Percentiles rank a stretch among this genome's conserved stretches.
These are phyloP conservation scores for Fusarium odoratissimum DNA, from an alignment of 2,329 filamentous ascomycete genomes.

Conservation along the genomic window DNA sequence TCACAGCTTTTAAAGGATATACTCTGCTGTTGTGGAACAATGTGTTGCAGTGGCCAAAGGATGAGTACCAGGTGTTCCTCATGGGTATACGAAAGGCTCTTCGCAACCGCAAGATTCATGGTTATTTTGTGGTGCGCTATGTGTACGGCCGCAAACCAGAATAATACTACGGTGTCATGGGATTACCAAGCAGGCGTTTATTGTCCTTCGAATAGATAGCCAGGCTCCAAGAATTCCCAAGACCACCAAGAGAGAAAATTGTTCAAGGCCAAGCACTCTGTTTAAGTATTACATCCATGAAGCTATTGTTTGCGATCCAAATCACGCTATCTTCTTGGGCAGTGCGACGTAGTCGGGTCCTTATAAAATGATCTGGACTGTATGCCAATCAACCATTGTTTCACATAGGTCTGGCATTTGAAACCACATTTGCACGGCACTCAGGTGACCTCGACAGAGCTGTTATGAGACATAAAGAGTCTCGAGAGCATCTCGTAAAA, in stretches of 20 bases:
- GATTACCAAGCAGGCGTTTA: too few species aligned
- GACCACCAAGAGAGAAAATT: too few species aligned
- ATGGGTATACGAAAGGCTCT: constrained; percentile 11
- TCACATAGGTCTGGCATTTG: neutral
- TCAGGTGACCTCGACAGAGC: neutral
- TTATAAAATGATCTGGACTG: fast-evolving
- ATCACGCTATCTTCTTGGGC: neutral
- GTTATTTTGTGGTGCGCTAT: constrained; percentile 24
- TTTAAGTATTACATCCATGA: fast-evolving
- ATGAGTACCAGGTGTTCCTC: constrained; percentile 27
- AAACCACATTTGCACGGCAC: neutral
- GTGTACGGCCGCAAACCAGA: constrained; percentile 25
- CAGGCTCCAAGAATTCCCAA: too few species aligned
- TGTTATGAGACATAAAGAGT: neutral
- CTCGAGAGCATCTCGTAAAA: neutral
- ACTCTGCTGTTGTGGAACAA: constrained; percentile 20
- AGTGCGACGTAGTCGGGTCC: too few species aligned
- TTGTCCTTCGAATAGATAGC: too few species aligned
- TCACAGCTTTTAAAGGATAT: neutral
- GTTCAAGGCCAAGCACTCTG: neutral
- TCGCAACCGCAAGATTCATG: constrained; percentile 20
- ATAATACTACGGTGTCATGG: neutral
- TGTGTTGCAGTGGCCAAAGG: constrained; percentile 21
- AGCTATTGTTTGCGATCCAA: neutral
- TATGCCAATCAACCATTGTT: neutral